These are phyloP conservation scores for Euphorbia tirucalli DNA, from an alignment of 345 rosid species.

Conservation along the genomic window DNA sequence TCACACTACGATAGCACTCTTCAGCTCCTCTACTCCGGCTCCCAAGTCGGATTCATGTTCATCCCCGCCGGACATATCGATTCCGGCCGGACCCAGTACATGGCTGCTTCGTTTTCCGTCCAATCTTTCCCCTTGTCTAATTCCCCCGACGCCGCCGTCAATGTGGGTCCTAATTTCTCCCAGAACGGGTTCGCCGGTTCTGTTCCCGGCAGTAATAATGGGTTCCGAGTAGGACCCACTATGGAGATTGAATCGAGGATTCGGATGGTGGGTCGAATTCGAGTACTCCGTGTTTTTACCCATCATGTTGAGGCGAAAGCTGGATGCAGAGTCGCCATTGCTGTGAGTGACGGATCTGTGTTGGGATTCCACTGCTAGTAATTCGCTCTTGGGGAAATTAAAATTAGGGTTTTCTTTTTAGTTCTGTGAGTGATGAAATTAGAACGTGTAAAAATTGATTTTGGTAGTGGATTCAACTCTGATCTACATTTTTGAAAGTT, in stretches of 20 bases:
- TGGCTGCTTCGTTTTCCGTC: constrained; percentile 92
- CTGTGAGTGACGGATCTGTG: constrained; percentile 81
- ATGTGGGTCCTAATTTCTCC: constrained; percentile 28
- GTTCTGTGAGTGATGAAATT: constrained; percentile 5
- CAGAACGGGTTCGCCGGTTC: constrained; percentile 31
- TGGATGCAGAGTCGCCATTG: constrained; percentile 64
- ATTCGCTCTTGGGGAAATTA: background rate
- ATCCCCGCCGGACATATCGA: constrained; percentile 94
- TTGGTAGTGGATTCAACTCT: background rate
- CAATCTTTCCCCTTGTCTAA: constrained; percentile 60
- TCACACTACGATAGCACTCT: constrained; percentile 92
- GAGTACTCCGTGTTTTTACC: constrained; percentile 73
- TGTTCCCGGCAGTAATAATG: constrained; percentile 21
- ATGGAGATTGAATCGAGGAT: constrained; percentile 81
- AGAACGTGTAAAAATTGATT: constrained; percentile 33
- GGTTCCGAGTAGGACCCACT: constrained; percentile 67
- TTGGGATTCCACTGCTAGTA: constrained; percentile 78
- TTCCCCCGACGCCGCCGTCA: constrained; percentile 25
- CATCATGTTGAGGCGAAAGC: constrained; percentile 71
- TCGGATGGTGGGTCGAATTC: constrained; percentile 79
- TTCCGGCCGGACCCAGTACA: constrained; percentile 72
- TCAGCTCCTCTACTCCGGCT: constrained; percentile 82
- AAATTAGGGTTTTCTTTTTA: background rate
- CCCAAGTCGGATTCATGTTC: constrained; percentile 94
- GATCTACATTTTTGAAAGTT: background rate